Evolutionary conservation across 2,329 filamentous ascomycete species (phyloP), one percentile per base, ranked within the genome.

Genomic region (Fusarium annulatum): DNA sequence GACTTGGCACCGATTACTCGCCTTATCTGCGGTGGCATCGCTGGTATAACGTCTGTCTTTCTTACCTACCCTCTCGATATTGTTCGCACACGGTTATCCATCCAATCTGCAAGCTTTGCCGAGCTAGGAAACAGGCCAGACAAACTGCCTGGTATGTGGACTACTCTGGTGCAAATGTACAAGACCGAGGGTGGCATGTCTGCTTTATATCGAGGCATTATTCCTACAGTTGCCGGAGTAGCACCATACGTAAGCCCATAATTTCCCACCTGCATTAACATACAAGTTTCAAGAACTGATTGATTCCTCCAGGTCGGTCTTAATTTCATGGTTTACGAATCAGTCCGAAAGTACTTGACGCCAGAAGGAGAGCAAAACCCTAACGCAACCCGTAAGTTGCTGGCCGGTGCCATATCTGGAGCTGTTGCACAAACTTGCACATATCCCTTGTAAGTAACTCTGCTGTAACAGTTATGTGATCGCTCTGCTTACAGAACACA

Each of bases 281-380:
- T 19, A 28, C 38, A 33, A 48, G 21, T n/a, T 45, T 21, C 42
- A 28, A 39, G 19, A 26, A 52, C 39, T 77, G 34, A 75, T 56
- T n/a, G 36, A 28, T 26, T 21, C 9, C 39, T 34, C 59, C 76
- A 95, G 92, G 93, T 99, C 70, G 96, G 96, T 43, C 87, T 99
- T 61, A 99, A 99, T 82, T 99, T 99, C 82, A 98, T 98, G 95
- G 94, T 94, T 10, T 99, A 99, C 83, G 96, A 99, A 82, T 92
- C 92, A 55, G 92, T 95, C 66, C 91, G 96, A 69, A 91, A 91
- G 78, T 92, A 92, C 76, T 87, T 99, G 75, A 99, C 96, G 0
- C 92, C 92, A 3, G 94, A 97, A 58, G 96, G 96, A 49, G 92
- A 97, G 72, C 89, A 93, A 79, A 94, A 97, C 75, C 96, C 96